These are phyloP conservation scores for Rhizopus arrhizus DNA, from an alignment of 371 early-diverging fungal genomes.

Conservation along the genomic window DNA sequence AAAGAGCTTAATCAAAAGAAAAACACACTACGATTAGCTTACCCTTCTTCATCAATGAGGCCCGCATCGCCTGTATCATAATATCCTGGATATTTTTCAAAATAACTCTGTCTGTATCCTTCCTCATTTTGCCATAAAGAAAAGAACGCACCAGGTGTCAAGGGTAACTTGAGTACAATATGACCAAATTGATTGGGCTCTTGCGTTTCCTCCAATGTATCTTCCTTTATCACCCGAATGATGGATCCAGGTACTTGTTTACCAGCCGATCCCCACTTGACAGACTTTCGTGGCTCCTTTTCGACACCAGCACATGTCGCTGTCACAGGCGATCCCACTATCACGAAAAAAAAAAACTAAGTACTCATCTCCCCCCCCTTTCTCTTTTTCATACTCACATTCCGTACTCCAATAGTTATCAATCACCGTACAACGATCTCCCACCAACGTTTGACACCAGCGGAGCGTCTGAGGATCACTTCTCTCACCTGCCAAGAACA, in stretches of 20 bases:
- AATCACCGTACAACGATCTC: slow-evolving; percentile 50
- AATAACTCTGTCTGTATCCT: slow-evolving; percentile 81
- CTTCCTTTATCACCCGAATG: slow-evolving; percentile 62
- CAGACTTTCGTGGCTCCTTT: slow-evolving; percentile 31
- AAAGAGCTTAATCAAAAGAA: not conserved
- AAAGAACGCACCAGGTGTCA: slow-evolving; percentile 78
- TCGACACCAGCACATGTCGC: slow-evolving; percentile 66
- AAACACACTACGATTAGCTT: not conserved
- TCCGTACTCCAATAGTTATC: slow-evolving; percentile 98
- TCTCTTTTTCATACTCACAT: slow-evolving; percentile 57
- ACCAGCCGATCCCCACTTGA: slow-evolving; percentile 68
- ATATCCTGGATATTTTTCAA: slow-evolving; percentile 78
- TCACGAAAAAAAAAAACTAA: not conserved
- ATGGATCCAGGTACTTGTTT: slow-evolving; percentile 79
- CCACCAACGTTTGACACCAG: slow-evolving; percentile 68
- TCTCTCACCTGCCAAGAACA: slow-evolving; percentile 92
- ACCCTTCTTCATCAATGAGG: slow-evolving; percentile 74
- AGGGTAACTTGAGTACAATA: slow-evolving; percentile 78
- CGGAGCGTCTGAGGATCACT: slow-evolving; percentile 80
- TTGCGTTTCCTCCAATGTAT: slow-evolving; percentile 48
- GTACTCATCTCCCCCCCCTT: not conserved
- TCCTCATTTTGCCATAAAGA: slow-evolving; percentile 74
- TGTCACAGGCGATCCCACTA: slow-evolving; percentile 67
- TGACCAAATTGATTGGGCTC: slow-evolving; percentile 70
- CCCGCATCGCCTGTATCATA: slow-evolving; percentile 89